Conservation (phyloP, 108 stramenopile species). For the Pseudonitzschia multistriata region DNA sequence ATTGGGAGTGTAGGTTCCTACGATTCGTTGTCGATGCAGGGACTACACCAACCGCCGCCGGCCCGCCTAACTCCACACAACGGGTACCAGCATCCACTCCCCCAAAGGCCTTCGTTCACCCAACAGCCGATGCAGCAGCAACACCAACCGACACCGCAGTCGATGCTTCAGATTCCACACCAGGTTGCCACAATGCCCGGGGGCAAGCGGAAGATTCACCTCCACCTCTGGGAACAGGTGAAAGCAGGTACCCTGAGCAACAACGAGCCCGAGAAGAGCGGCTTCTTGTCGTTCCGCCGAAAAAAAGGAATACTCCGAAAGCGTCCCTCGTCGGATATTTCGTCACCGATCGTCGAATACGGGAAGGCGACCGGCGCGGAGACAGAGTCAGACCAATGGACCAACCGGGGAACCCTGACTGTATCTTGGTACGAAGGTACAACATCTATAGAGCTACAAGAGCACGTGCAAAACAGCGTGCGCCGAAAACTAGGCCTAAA, state of each 20-base stretch:
- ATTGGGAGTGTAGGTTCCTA: neutral
- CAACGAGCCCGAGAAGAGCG: neutral
- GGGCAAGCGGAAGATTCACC: conserved; percentile 35
- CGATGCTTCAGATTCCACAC: neutral
- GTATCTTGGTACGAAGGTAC: conserved; percentile 88
- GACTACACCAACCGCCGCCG: too few species aligned
- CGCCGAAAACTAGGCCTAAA: conserved; percentile 45
- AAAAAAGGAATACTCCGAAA: conserved; percentile 2
- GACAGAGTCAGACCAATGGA: neutral
- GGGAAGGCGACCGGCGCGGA: neutral
- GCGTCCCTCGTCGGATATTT: neutral
- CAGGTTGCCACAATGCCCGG: conserved; percentile 8
- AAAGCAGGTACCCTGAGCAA: neutral
- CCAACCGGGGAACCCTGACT: conserved; percentile 60
- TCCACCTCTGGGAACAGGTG: conserved; percentile 32
- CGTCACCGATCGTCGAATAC: conserved; percentile 13
- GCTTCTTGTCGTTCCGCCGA: conserved; percentile 29
- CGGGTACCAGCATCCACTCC: neutral
- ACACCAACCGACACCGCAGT: neutral
- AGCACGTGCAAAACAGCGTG: conserved; percentile 73
- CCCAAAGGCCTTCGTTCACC: neutral
- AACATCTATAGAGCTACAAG: conserved; percentile 56
- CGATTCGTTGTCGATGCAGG: neutral
- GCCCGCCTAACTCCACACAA: too few species aligned
- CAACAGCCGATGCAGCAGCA: neutral